Evolutionary conservation across 768 basidiomycete species (phyloP).

Genomic region (Tricholoma sp.): DNA sequence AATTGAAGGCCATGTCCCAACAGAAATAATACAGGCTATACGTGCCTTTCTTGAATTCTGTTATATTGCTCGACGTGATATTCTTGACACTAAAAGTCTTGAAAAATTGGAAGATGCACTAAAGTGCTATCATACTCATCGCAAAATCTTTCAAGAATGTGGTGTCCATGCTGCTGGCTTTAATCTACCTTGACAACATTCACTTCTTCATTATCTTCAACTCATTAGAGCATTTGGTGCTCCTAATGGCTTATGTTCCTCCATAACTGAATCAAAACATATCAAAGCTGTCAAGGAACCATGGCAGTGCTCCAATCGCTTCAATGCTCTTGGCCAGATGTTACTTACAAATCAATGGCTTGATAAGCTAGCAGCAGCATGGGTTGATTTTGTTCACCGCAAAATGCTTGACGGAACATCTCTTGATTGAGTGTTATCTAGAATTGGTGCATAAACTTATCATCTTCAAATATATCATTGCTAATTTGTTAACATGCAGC

Average conservation of each 20-base stretch:
- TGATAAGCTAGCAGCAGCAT: not conserved
- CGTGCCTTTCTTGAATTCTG: slow-evolving; percentile 24
- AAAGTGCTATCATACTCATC: slow-evolving; percentile 18
- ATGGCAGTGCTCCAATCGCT: not conserved
- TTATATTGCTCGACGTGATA: slow-evolving; percentile 15
- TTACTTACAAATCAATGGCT: not conserved
- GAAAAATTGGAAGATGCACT: slow-evolving; percentile 15
- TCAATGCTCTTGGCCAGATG: not conserved
- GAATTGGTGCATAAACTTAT: no score
- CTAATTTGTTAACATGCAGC: no score
- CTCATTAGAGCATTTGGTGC: slow-evolving; percentile 17
- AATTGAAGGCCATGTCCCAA: slow-evolving; percentile 10
- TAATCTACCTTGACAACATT: slow-evolving; percentile 16
- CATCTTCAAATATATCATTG: no score
- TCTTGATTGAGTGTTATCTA: no score
- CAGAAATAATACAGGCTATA: slow-evolving; percentile 8
- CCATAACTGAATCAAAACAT: no score
- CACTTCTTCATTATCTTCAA: slow-evolving; percentile 17
- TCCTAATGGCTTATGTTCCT: not conserved
- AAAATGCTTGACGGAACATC: no score
- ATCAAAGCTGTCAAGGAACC: not conserved
- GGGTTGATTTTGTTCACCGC: not conserved
- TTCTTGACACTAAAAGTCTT: slow-evolving; percentile 14
- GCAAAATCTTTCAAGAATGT: slow-evolving; percentile 16
- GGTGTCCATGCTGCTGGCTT: slow-evolving; percentile 5